Evolutionary conservation across 176 grass and related monocot genomes (phyloP).

Genomic region (Pontederia paniculata): DNA sequence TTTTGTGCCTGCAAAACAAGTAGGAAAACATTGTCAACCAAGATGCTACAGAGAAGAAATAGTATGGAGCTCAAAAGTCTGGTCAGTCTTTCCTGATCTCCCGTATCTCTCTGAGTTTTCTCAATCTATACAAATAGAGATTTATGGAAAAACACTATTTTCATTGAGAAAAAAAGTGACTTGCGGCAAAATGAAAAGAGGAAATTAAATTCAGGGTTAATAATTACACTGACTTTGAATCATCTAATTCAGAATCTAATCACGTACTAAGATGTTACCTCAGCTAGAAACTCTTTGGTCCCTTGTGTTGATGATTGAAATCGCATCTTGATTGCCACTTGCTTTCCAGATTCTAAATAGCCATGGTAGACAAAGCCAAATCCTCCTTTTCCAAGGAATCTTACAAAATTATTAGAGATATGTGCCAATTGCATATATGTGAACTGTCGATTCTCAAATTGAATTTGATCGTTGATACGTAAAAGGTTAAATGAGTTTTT

Average conservation of each 20-base stretch:
- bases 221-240: background rate
- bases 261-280: conserved; percentile 19
- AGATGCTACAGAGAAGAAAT: background rate
- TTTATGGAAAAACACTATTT: no score
- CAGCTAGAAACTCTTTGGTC: conserved; percentile 38
- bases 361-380: conserved; percentile 51
- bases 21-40: background rate
- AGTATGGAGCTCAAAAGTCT: no score
- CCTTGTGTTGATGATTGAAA: conserved; percentile 37
- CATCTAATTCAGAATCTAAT: background rate
- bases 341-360: conserved; percentile 31
- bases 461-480: background rate
- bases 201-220: no score
- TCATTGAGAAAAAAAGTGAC: no score
- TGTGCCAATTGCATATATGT: conserved; percentile 12
- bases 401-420: conserved; percentile 42
- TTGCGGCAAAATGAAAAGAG: no score
- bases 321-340: conserved; percentile 48
- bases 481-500: background rate
- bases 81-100: no score
- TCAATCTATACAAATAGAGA: background rate
- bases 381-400: conserved; percentile 38
- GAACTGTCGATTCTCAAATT: no score
- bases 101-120: no score
- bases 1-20: conserved; percentile 30